Conservation (phyloP, 2,329 filamentous ascomycete species). For the Diaporthe batatas region DNA sequence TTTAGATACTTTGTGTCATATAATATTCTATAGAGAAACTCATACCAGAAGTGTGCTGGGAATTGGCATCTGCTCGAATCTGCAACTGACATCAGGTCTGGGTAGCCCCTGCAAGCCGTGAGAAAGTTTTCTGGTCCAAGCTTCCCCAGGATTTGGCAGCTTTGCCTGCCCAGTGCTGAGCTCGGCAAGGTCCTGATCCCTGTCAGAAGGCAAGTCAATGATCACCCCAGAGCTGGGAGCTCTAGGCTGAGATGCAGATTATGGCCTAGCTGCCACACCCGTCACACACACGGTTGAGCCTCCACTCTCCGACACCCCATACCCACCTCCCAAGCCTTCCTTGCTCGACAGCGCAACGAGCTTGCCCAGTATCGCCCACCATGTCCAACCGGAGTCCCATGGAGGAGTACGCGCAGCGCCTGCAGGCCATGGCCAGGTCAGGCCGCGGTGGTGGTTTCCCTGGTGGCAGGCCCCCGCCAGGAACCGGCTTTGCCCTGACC, state of each 20-base stretch:
- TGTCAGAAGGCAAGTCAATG: constrained; percentile 28
- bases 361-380: constrained; percentile 41
- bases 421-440: constrained; percentile 63
- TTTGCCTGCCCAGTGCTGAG: constrained; percentile 23
- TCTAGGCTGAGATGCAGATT: constrained; percentile 17
- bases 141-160: constrained; percentile 36
- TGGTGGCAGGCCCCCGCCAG: constrained; percentile 58
- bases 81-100: neutral
- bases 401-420: constrained; percentile 65
- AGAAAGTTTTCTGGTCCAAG: constrained; percentile 38
- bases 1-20: neutral
- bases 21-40: neutral
- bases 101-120: constrained; percentile 23
- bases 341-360: constrained; percentile 12
- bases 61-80: neutral
- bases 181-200: constrained; percentile 34
- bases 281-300: constrained; percentile 18
- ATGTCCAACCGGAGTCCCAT: constrained; percentile 56
- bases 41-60: neutral
- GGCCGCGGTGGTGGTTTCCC: constrained; percentile 56
- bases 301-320: constrained; percentile 33
- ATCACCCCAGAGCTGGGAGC: constrained; percentile 36
- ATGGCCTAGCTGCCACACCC: constrained; percentile 1
- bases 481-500: constrained; percentile 55
- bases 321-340: constrained; percentile 16